Evolutionary conservation across 768 basidiomycete species (phyloP), one percentile per base, ranked within the genome.

Genomic region (Hygrophorus pudorinus): DNA sequence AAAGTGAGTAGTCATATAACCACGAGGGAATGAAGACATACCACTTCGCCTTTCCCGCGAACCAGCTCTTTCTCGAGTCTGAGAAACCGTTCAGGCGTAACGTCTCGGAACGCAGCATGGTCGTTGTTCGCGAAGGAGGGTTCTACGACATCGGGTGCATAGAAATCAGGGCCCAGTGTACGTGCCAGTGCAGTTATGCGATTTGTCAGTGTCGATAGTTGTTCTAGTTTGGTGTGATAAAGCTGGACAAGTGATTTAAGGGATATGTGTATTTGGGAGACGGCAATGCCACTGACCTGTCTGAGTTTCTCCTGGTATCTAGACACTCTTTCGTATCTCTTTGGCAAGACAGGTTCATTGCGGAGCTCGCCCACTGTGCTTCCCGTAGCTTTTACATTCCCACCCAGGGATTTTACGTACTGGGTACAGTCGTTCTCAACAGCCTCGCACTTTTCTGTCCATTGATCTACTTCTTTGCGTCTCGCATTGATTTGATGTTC

Each of bases 1-100:
- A 38, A 10, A 4, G 9, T 44, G 47, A 36, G 48, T 42, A 41
- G 34, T 10, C 14, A 9, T 6, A n/a, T 13, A 18, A 32, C 12
- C 12, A 17, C 8, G n/a, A 32, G 40, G 18, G 36, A 38, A 31
- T 10, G 20, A 32, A n/a, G 24, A 69, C 85, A 55, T 53, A 89
- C 85, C 43, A 89, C 73, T 74, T 93, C 90, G n/a, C 75, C 74
- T 61, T 90, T 90, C 9, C 86, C 88, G 42, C 83, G 70, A 8
- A 85, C 79, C 13, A 91, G 72, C 55, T 92, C 88, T 57, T 85
- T 83, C 68, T 92, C 87, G 4, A 93, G 66, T 53, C 69, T 81
- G 37, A 77, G 71, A 56, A 93, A 87, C 10, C 85, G 74, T 51
- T 91, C 88, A 0, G 84, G 81, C 9, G 79, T 81, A 12, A 91